Percentiles rank a stretch among this genome's conserved stretches.
Conservation (phyloP, 331 rosid species). For the Acacia concinna region DNA sequence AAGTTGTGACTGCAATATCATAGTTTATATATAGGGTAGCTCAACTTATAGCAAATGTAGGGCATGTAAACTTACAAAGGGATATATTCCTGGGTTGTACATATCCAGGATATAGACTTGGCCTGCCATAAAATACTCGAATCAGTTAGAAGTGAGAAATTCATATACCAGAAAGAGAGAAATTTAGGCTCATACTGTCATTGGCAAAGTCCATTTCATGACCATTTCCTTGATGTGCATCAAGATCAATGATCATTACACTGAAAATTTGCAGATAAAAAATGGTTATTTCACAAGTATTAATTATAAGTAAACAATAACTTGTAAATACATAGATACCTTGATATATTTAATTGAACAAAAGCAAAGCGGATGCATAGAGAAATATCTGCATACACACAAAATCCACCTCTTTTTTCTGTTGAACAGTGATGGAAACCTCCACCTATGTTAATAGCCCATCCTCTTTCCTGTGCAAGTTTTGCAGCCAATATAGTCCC, state of each 20-base stretch:
- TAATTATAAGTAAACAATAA: conserved; percentile 11
- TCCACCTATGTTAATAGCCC: conserved; percentile 95
- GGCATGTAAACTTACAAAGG: conserved; percentile 61
- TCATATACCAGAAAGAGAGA: conserved; percentile 20
- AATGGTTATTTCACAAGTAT: conserved; percentile 10
- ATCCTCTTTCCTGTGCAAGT: conserved; percentile 90
- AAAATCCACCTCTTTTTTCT: conserved; percentile 86
- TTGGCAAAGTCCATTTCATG: conserved; percentile 76
- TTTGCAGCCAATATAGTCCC: conserved; percentile 89
- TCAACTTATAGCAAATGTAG: conserved; percentile 4
- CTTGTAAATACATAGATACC: conserved; percentile 44
- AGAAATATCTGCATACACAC: conserved; percentile 84
- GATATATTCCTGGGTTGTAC: conserved; percentile 92
- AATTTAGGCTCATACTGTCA: conserved; percentile 59
- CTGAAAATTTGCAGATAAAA: conserved; percentile 44
- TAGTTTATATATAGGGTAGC: neutral
- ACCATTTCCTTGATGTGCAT: conserved; percentile 99
- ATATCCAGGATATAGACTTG: conserved; percentile 81
- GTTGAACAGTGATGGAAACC: conserved; percentile 94
- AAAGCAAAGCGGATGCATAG: conserved; percentile 80
- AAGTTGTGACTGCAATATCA: conserved; percentile 10
- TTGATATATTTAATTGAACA: conserved; percentile 68
- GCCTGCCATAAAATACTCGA: conserved; percentile 50
- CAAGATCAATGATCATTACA: conserved; percentile 95
- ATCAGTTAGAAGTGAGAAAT: conserved; percentile 30